Conservation (phyloP, 192 early-diverging fungal species). For the Dispira simplex region DNA sequence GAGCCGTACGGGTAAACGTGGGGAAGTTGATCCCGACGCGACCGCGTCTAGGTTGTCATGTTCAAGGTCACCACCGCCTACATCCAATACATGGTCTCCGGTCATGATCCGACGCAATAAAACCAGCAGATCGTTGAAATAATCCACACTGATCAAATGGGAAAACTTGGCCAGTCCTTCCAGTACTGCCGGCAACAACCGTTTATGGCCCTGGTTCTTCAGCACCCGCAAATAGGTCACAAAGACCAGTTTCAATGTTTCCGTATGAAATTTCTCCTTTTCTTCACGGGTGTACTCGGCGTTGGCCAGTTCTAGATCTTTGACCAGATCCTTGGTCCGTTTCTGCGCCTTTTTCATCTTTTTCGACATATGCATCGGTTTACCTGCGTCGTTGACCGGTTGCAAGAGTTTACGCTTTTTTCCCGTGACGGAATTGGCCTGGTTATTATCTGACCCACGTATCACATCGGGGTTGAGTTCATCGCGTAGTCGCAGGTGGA, state of each 20-base stretch:
- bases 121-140: slow-evolving; percentile 78
- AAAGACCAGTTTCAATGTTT: slow-evolving; percentile 91
- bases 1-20: slow-evolving; percentile 20
- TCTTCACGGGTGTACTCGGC: slow-evolving; percentile 74
- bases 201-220: slow-evolving; percentile 63
- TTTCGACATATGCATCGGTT: slow-evolving; percentile 26
- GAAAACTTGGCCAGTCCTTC: slow-evolving; percentile 70
- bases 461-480: slow-evolving; percentile 42
- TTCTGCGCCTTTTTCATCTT: not conserved
- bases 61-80: slow-evolving; percentile 17
- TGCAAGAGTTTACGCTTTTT: not conserved
- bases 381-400: slow-evolving; percentile 9
- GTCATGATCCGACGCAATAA: slow-evolving; percentile 70
- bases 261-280: slow-evolving; percentile 67
- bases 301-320: slow-evolving; percentile 37
- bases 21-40: slow-evolving; percentile 19
- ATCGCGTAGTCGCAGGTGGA: slow-evolving; percentile 69
- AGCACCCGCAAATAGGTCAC: slow-evolving; percentile 89
- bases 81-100: slow-evolving; percentile 35
- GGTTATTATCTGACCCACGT: not conserved
- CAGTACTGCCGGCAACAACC: slow-evolving; percentile 53
- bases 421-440: slow-evolving; percentile 1
- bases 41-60: slow-evolving; percentile 18
- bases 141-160: slow-evolving; percentile 93
- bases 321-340: not conserved